Conservation (phyloP, 225 moss, liverwort and hornwort genomes). For the Sphagnum contortum region DNA sequence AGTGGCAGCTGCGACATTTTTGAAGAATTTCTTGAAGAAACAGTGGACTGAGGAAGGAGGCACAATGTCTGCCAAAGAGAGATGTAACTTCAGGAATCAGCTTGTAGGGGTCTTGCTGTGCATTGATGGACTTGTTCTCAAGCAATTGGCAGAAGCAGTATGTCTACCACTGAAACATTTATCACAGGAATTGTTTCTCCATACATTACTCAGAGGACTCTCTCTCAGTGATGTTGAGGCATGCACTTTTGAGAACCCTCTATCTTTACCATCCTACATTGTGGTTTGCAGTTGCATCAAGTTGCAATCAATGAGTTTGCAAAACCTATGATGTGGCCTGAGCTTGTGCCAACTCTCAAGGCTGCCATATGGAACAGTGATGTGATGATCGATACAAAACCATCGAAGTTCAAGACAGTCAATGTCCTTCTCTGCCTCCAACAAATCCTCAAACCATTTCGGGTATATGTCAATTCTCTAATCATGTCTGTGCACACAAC, state of each 20-base stretch:
- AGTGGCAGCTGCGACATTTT: slow-evolving; percentile 84
- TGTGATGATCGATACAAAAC: slow-evolving; percentile 56
- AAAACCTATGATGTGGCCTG: slow-evolving; percentile 74
- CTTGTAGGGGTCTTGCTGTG: slow-evolving; percentile 81
- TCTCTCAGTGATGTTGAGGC: no score
- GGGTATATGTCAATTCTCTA: slow-evolving; percentile 26
- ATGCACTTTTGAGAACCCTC: background rate
- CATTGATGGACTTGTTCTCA: slow-evolving; percentile 79
- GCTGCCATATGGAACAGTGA: slow-evolving; percentile 82
- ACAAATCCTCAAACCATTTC: slow-evolving; percentile 84
- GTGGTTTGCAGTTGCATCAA: slow-evolving; percentile 72
- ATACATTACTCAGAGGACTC: no score
- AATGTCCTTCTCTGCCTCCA: slow-evolving; percentile 80
- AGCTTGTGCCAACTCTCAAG: slow-evolving; percentile 76
- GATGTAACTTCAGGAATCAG: slow-evolving; percentile 78
- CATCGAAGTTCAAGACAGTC: slow-evolving; percentile 63
- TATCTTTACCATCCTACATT: background rate
- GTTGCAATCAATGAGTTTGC: slow-evolving; percentile 85
- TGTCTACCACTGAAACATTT: slow-evolving; percentile 8
- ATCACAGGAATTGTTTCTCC: no score
- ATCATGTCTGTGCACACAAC: no score
- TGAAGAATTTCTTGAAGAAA: slow-evolving; percentile 76
- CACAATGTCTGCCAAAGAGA: slow-evolving; percentile 49
- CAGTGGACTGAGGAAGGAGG: slow-evolving; percentile 57
- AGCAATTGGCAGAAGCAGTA: slow-evolving; percentile 89